Conservation (phyloP, 768 basidiomycete species). For the Termitomyces sp. region DNA sequence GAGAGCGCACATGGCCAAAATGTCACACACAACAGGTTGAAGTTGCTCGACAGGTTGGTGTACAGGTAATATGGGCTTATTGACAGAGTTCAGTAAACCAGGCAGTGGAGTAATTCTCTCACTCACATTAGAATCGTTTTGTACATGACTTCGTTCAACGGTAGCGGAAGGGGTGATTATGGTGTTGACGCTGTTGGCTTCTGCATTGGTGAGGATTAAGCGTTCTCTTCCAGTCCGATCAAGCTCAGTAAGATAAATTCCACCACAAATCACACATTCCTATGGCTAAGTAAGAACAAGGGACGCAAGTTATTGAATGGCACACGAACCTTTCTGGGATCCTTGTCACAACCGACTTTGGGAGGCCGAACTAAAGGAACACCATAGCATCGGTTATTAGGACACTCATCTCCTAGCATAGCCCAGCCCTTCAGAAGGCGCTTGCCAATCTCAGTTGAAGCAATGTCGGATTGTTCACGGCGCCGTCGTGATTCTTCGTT, state of each 20-base stretch:
- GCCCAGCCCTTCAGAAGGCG: slow-evolving; percentile 80
- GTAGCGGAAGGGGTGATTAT: not conserved
- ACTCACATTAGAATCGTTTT: slow-evolving; percentile 8
- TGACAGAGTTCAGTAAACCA: not conserved
- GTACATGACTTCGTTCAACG: not conserved
- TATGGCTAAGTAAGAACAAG: slow-evolving; percentile 19
- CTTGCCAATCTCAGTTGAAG: slow-evolving; percentile 76
- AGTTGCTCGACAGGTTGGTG: not conserved
- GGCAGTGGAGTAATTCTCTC: not conserved
- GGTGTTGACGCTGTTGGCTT: not conserved
- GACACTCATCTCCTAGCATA: slow-evolving; percentile 87
- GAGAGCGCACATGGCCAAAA: not conserved
- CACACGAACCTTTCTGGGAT: slow-evolving; percentile 57
- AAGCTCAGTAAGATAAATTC: slow-evolving; percentile 48
- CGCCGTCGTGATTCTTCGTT: slow-evolving; percentile 61
- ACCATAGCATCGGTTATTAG: slow-evolving; percentile 63
- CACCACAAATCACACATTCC: slow-evolving; percentile 78
- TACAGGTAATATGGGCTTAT: not conserved
- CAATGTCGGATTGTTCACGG: slow-evolving; percentile 75
- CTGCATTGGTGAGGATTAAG: slow-evolving; percentile 26
- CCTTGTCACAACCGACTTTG: slow-evolving; percentile 50
- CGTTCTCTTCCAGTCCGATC: slow-evolving; percentile 46
- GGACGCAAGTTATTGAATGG: not conserved
- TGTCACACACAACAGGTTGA: not conserved
- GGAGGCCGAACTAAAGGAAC: slow-evolving; percentile 82